phyloP scores from a whole-genome alignment of 1,284 basidiomycete species.

The Ustilago esculenta region DNA sequence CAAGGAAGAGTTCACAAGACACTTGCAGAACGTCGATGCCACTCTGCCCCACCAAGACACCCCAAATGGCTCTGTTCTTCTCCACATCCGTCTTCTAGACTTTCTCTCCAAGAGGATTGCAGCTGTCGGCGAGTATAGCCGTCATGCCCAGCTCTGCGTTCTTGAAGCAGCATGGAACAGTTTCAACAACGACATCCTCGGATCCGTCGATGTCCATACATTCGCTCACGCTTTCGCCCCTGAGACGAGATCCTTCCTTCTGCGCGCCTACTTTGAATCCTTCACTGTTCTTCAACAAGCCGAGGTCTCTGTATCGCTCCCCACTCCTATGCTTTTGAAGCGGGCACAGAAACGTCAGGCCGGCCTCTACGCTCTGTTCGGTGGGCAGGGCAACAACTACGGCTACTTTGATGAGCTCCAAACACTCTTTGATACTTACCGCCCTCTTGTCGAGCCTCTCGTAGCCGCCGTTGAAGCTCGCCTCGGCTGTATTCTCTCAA shows the following conservation, averaged over 20 bases:
- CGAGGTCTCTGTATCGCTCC: slow-evolving; percentile 55
- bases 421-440: slow-evolving; percentile 87
- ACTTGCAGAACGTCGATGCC: slow-evolving; percentile 10
- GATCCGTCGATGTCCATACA: slow-evolving; percentile 74
- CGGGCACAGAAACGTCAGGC: slow-evolving; percentile 74
- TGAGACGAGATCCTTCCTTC: slow-evolving; percentile 78
- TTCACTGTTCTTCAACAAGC: slow-evolving; percentile 76
- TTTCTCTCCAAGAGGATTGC: slow-evolving; percentile 73
- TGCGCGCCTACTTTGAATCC: slow-evolving; percentile 81
- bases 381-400: slow-evolving; percentile 98
- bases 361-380: slow-evolving; percentile 90
- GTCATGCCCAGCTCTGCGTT: slow-evolving; percentile 71
- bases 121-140: slow-evolving; percentile 74
- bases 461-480: slow-evolving; percentile 49
- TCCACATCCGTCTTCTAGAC: slow-evolving; percentile 56
- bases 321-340: slow-evolving; percentile 68
- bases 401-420: slow-evolving; percentile 97
- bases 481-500: slow-evolving; percentile 68
- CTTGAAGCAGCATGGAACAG: slow-evolving; percentile 1
- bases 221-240: slow-evolving; percentile 78
- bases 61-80: slow-evolving; percentile 28
- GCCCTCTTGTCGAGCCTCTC: slow-evolving; percentile 80
- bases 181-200: slow-evolving; percentile 1
- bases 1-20: background rate
- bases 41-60: slow-evolving; percentile 2